Evolutionary conservation across 495 filamentous ascomycete genomes (phyloP), one percentile per base, ranked within the genome.

Genomic region (Neurospora cerealis): DNA sequence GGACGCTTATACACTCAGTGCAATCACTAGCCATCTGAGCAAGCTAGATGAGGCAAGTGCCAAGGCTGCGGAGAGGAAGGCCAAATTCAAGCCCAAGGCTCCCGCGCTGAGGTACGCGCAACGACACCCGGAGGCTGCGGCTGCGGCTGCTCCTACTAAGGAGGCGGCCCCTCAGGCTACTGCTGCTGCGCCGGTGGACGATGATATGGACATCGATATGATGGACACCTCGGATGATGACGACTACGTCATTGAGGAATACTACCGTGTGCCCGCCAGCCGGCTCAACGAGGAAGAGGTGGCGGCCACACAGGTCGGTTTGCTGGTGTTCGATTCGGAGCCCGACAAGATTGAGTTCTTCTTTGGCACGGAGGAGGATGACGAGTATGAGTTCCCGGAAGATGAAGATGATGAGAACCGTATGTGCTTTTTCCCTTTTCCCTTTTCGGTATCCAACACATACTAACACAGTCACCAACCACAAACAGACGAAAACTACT

Each of bases 371-470:
- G 82, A 83, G 21, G 76, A 75, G 4, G 85, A 87, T 21, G 84
- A 82, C 60, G 83, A 85, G 15, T 82, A 84, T 8, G 84, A 87
- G 10, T 83, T 81, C 69, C 78, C 79, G 1, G 86, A 87, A 44
- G 85, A 87, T 69, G 86, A 88, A n/a, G 86, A 88, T 48, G 86
- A 89, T 60, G 86, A 87, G 71, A 88, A 88, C 73, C 86, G 42
- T 46, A 46, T 21, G 42, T 19, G 8, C 19, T 44, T n/a, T 44
- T 46, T 19, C 42, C 19, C 19, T n/a, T n/a, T 3, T 2, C 42
- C 19, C 42, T 46, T 3, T 44, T 44, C 41, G 5, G 19, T 44
- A 44, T 28, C 24, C 24, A n/a, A n/a, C 5, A 19, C 3, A 8
- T 9, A 28, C 19, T 21, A 46, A 46, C 42, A 5, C 19, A 3